A percentile compares a stretch with the other conserved stretches of the same genome.
Conservation (phyloP, 192 early-diverging fungal species). For the Gamsiella multidivaricata region DNA sequence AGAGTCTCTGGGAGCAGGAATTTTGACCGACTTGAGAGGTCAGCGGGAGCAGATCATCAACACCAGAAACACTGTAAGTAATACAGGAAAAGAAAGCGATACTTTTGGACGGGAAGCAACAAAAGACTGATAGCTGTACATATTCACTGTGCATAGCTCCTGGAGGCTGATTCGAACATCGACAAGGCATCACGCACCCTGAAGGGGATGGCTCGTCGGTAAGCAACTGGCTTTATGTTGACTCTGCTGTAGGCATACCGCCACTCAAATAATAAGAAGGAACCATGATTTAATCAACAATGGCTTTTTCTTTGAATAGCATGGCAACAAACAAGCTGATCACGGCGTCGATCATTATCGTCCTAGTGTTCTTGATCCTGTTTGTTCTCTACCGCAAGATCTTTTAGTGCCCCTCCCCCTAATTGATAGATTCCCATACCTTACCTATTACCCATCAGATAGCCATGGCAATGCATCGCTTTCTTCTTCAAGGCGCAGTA, state of each 20-base stretch:
- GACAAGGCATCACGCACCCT: conserved; percentile 73
- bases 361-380: conserved; percentile 84
- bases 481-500: too few species aligned
- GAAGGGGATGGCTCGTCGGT: conserved; percentile 82
- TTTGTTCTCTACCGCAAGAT: conserved; percentile 87
- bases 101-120: too few species aligned
- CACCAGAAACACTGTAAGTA: conserved; percentile 82
- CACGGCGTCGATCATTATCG: conserved; percentile 83
- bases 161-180: conserved; percentile 80
- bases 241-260: not conserved
- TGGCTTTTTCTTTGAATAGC: conserved; percentile 59
- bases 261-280: not conserved
- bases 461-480: not conserved
- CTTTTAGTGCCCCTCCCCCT: too few species aligned
- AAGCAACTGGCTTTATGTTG: conserved; percentile 25
- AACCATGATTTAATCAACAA: not conserved
- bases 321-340: conserved; percentile 91
- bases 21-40: conserved; percentile 81
- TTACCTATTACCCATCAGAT: too few species aligned
- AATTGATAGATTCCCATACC: too few species aligned
- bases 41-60: conserved; percentile 93
- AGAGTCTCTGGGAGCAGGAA: conserved; percentile 87
- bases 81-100: too few species aligned
- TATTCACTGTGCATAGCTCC: conserved; percentile 55
- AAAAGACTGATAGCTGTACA: not conserved